phyloP scores from a whole-genome alignment of 371 early-diverging fungal species.

The Mucor velutinosus region DNA sequence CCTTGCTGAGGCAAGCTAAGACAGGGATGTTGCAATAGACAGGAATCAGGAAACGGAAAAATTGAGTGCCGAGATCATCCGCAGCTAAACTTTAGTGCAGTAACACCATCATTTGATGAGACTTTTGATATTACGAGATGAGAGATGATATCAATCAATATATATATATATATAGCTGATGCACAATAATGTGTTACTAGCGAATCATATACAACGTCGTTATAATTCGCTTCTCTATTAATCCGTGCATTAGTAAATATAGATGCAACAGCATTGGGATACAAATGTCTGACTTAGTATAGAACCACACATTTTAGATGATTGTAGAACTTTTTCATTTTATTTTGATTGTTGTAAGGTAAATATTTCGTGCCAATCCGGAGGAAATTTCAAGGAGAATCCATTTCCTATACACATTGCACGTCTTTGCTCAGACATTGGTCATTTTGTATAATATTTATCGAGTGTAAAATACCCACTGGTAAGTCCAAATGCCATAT shows the following conservation, averaged over 20 bases:
- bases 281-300: too few species aligned
- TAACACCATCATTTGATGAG: neutral
- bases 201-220: too few species aligned
- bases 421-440: constrained; percentile 21
- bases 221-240: too few species aligned
- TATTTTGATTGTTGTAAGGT: neutral
- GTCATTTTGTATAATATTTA: constrained; percentile 36
- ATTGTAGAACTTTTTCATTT: too few species aligned
- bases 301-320: too few species aligned
- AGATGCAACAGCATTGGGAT: too few species aligned
- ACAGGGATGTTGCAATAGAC: neutral
- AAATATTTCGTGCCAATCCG: constrained; percentile 15
- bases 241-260: too few species aligned
- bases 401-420: constrained; percentile 18
- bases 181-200: too few species aligned
- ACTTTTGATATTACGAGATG: too few species aligned
- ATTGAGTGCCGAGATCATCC: neutral
- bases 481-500: constrained; percentile 33
- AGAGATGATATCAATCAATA: neutral
- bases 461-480: constrained; percentile 32
- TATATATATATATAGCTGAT: neutral
- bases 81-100: neutral
- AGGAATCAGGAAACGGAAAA: neutral
- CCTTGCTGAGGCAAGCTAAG: too few species aligned
- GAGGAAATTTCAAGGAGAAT: constrained; percentile 19